Percentiles rank a stretch among this genome's conserved stretches.
phyloP scores from a whole-genome alignment of 2,329 filamentous ascomycete species.

The Alternaria sp. region DNA sequence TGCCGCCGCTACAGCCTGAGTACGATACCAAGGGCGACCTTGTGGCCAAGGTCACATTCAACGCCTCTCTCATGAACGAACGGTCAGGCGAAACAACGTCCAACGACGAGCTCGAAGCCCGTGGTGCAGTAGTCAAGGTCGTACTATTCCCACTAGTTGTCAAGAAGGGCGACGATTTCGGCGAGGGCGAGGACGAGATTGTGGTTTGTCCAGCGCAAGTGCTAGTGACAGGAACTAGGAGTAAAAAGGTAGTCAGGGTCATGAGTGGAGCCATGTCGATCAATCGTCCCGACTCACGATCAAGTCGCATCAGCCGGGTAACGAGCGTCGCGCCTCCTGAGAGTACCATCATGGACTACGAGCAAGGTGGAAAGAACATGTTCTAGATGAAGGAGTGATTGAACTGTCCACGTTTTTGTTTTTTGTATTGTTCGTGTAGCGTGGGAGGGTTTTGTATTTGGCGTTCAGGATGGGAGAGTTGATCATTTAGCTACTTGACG shows the following conservation, averaged over 20 bases:
- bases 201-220: slow-evolving; percentile 96
- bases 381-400: slow-evolving; percentile 27
- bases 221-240: slow-evolving; percentile 68
- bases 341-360: slow-evolving; percentile 48
- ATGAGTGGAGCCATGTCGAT: slow-evolving; percentile 61
- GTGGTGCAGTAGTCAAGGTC: slow-evolving; percentile 81
- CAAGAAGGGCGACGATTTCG: slow-evolving; percentile 90
- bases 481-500: not conserved
- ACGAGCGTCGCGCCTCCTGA: slow-evolving; percentile 41
- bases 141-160: slow-evolving; percentile 96
- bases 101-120: slow-evolving; percentile 81
- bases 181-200: slow-evolving; percentile 89
- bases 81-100: slow-evolving; percentile 74
- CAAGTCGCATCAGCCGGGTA: slow-evolving; percentile 37
- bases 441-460: slow-evolving; percentile 16
- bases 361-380: slow-evolving; percentile 36
- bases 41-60: slow-evolving; percentile 86
- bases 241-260: slow-evolving; percentile 60
- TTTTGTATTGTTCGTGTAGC: slow-evolving; percentile 8
- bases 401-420: slow-evolving; percentile 10
- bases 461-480: slow-evolving; percentile 1
- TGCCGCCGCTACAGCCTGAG: slow-evolving; percentile 91
- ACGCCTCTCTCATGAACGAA: slow-evolving; percentile 93
- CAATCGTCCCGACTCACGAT: slow-evolving; percentile 36
- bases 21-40: slow-evolving; percentile 95